These are phyloP conservation scores for Penicillium arizonense DNA, from an alignment of 495 filamentous ascomycete species.

Conservation along the genomic window DNA sequence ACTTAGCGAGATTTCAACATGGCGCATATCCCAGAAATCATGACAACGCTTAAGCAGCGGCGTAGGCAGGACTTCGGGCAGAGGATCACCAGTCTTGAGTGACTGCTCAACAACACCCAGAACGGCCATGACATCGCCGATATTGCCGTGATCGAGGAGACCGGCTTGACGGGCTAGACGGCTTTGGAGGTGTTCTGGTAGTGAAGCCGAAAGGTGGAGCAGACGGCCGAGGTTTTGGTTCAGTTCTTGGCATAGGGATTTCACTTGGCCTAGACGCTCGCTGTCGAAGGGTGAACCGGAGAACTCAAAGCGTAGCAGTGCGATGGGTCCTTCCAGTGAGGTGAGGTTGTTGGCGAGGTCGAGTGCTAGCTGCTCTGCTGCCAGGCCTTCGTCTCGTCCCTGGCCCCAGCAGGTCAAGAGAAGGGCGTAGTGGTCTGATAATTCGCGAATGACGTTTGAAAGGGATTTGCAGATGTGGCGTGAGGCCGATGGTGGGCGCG, in stretches of 20 bases:
- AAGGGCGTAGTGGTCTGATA: conserved; percentile 46
- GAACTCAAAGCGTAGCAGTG: conserved; percentile 37
- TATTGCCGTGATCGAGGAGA: conserved; percentile 35
- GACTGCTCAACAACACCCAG: conserved; percentile 38
- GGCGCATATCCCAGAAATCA: conserved; percentile 27
- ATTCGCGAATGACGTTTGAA: conserved; percentile 32
- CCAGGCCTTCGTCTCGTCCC: conserved; percentile 22
- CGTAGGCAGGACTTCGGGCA: conserved; percentile 42
- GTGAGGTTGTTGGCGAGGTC: conserved; percentile 31
- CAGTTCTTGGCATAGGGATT: conserved; percentile 34
- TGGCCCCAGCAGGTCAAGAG: conserved; percentile 42
- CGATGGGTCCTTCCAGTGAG: conserved; percentile 31
- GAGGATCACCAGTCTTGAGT: conserved; percentile 39
- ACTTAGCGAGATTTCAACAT: conserved; percentile 21
- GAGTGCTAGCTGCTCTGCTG: conserved; percentile 35
- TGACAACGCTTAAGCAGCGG: conserved; percentile 35
- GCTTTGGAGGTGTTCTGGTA: conserved; percentile 30
- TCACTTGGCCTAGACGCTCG: conserved; percentile 29
- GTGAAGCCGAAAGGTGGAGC: conserved; percentile 31
- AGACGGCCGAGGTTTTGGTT: conserved; percentile 37
- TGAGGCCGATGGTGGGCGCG: conserved; percentile 41
- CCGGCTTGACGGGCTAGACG: conserved; percentile 28
- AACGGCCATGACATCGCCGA: conserved; percentile 45
- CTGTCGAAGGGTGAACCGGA: conserved; percentile 44
- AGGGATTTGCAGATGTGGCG: conserved; percentile 41